Conservation (phyloP, 306 rosid species). For the Rosa lucieae region DNA sequence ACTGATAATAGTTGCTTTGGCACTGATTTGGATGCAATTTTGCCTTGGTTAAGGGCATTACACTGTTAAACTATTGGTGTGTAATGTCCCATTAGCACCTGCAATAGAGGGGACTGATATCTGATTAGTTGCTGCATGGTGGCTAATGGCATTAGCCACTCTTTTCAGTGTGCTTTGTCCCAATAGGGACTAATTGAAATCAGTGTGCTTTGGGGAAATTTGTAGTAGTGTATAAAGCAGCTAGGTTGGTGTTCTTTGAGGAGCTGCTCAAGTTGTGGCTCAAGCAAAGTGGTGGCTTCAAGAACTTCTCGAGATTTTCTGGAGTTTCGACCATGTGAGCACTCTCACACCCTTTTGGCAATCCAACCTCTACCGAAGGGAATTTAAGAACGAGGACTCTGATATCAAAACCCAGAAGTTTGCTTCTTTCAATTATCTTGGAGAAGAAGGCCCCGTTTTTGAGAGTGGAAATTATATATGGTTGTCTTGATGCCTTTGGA, state of each 20-base stretch:
- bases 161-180: too few species aligned
- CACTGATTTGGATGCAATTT: too few species aligned
- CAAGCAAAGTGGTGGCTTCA: not conserved
- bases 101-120: too few species aligned
- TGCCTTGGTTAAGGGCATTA: too few species aligned
- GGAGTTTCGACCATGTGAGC: not conserved
- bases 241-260: conserved; percentile 25
- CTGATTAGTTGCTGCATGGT: too few species aligned
- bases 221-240: conserved; percentile 15
- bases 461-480: not conserved
- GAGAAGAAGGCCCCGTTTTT: not conserved
- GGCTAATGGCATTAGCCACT: too few species aligned
- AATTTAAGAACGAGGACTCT: not conserved
- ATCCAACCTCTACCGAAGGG: not conserved
- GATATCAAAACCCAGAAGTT: not conserved
- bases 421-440: not conserved
- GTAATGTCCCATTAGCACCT: too few species aligned
- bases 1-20: too few species aligned
- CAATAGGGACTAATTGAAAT: too few species aligned
- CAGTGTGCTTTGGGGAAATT: too few species aligned
- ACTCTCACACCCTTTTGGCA: conserved; percentile 4
- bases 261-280: conserved; percentile 16
- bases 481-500: conserved; percentile 8
- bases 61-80: too few species aligned
- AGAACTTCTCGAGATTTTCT: not conserved